Evolutionary conservation across 1,139 yeast genomes (phyloP).

Genomic region (Blastobotrys indianensis): DNA sequence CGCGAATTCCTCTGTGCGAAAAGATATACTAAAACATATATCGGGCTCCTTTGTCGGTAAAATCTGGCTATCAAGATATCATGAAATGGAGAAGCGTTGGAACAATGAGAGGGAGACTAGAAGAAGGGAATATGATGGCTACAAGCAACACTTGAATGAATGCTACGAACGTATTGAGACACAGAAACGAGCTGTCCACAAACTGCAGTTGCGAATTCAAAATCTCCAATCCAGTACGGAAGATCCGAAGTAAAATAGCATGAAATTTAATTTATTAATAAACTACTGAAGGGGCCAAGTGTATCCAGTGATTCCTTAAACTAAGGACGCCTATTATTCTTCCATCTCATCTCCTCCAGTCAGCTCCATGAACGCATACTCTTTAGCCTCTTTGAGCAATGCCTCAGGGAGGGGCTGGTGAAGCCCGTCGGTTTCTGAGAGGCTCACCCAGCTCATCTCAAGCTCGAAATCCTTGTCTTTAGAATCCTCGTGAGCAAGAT

Average conservation of each 20-base stretch:
- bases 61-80: constrained; percentile 14
- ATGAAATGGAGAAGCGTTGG: constrained; percentile 20
- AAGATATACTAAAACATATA: constrained; percentile 11
- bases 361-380: constrained; percentile 72
- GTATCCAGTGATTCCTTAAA: constrained; percentile 39
- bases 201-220: constrained; percentile 8
- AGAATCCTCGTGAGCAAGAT: constrained; percentile 93
- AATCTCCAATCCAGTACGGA: not conserved
- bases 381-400: constrained; percentile 72
- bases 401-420: constrained; percentile 78
- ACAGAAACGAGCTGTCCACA: constrained; percentile 10
- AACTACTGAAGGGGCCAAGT: constrained; percentile 50
- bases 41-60: constrained; percentile 13
- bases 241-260: not conserved
- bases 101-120: constrained; percentile 20
- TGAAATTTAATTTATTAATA: constrained; percentile 29
- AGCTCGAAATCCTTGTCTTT: constrained; percentile 96
- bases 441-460: constrained; percentile 85
- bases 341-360: constrained; percentile 56
- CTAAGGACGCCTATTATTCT: constrained; percentile 23
- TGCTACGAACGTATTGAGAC: constrained; percentile 16
- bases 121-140: constrained; percentile 18
- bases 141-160: constrained; percentile 15
- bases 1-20: constrained; percentile 7
- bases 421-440: constrained; percentile 68